Evolutionary conservation across 805 yeast genomes (phyloP).

Genomic region (Suhomyces vadensis): DNA sequence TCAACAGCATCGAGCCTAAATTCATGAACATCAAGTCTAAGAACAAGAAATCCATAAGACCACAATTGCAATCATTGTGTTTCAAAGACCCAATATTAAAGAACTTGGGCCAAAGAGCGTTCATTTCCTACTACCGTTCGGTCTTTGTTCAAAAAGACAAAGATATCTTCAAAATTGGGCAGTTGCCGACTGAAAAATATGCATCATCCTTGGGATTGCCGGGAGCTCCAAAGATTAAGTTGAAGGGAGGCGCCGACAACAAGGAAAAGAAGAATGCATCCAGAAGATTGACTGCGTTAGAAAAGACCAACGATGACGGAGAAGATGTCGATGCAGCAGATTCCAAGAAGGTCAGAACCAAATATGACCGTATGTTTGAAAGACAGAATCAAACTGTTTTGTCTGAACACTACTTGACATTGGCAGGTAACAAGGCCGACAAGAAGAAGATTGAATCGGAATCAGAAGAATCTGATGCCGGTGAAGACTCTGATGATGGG

Average conservation of each 20-base stretch:
- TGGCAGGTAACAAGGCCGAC: slow-evolving; percentile 45
- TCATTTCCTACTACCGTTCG: slow-evolving; percentile 85
- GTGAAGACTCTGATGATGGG: slow-evolving; percentile 57
- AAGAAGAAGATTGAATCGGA: slow-evolving; percentile 31
- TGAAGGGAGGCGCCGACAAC: slow-evolving; percentile 54
- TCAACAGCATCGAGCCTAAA: slow-evolving; percentile 67
- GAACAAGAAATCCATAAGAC: slow-evolving; percentile 70
- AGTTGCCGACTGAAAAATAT: slow-evolving; percentile 75
- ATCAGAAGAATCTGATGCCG: slow-evolving; percentile 41
- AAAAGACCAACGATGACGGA: slow-evolving; percentile 54
- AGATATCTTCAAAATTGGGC: slow-evolving; percentile 75
- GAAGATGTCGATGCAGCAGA: slow-evolving; percentile 53
- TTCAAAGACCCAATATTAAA: slow-evolving; percentile 90
- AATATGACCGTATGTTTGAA: slow-evolving; percentile 93
- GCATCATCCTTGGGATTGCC: slow-evolving; percentile 92
- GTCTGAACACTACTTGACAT: slow-evolving; percentile 80
- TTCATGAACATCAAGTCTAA: slow-evolving; percentile 73
- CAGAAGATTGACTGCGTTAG: slow-evolving; percentile 60
- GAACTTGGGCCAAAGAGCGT: slow-evolving; percentile 93
- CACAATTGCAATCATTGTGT: slow-evolving; percentile 85
- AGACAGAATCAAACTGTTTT: slow-evolving; percentile 90
- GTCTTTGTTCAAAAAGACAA: slow-evolving; percentile 85
- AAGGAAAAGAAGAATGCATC: slow-evolving; percentile 83
- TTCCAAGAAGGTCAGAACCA: slow-evolving; percentile 67
- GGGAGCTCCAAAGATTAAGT: slow-evolving; percentile 91